Evolutionary conservation across 148 eudicot genomes (phyloP).

Genomic region (Dysphania ambrosioides): DNA sequence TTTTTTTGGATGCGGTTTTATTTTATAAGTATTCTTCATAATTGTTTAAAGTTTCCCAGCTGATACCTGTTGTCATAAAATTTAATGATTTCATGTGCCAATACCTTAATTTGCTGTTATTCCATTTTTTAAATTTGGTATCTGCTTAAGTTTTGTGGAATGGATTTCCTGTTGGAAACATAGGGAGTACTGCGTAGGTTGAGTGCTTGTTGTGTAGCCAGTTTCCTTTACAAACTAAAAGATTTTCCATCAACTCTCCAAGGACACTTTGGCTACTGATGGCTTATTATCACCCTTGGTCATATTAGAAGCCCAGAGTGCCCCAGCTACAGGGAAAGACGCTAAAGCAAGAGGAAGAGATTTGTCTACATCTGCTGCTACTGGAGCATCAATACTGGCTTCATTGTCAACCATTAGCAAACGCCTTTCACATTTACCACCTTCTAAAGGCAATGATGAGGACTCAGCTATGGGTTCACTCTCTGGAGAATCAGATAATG

Average conservation of each 20-base stretch:
- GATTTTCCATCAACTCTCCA: slow-evolving; percentile 70
- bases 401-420: slow-evolving; percentile 56
- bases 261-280: slow-evolving; percentile 41
- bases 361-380: slow-evolving; percentile 55
- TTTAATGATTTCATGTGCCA: background rate
- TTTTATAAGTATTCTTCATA: background rate
- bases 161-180: background rate
- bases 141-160: background rate
- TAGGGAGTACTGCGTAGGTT: background rate
- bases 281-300: slow-evolving; percentile 50
- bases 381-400: slow-evolving; percentile 78
- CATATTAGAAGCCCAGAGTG: slow-evolving; percentile 63
- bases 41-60: background rate
- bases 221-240: slow-evolving; percentile 46
- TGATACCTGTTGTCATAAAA: background rate
- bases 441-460: slow-evolving; percentile 52
- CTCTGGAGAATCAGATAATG: slow-evolving; percentile 59
- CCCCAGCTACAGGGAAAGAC: slow-evolving; percentile 50
- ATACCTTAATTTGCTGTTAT: background rate
- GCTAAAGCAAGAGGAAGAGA: slow-evolving; percentile 61
- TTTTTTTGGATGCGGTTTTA: background rate
- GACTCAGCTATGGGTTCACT: slow-evolving; percentile 42
- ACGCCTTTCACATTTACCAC: slow-evolving; percentile 58
- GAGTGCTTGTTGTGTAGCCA: background rate
- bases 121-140: background rate